These are phyloP conservation scores for Calonectria montana DNA, from an alignment of 2,329 filamentous ascomycete genomes.

Conservation along the genomic window DNA sequence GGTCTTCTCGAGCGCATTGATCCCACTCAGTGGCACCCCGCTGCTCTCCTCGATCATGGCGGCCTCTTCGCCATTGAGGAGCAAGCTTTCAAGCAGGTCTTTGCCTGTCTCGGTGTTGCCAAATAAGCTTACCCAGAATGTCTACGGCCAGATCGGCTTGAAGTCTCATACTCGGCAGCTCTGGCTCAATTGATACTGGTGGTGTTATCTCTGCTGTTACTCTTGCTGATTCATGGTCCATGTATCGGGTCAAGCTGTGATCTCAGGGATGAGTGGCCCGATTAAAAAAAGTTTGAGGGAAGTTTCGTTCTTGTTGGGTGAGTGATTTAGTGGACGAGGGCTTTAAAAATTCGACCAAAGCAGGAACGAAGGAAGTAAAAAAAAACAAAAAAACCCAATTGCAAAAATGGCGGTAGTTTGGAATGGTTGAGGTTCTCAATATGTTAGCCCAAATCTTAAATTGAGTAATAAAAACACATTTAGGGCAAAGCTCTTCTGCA, in stretches of 20 bases:
- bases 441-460: constrained; percentile 3
- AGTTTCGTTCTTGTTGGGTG: background rate
- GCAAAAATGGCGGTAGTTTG: background rate
- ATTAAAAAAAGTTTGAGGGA: background rate
- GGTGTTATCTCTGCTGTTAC: background rate
- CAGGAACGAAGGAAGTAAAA: background rate
- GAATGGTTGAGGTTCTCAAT: background rate
- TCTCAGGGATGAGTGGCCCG: background rate
- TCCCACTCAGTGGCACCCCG: constrained; percentile 51
- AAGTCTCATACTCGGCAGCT: background rate
- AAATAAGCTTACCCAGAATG: constrained; percentile 42
- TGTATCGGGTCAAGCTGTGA: background rate
- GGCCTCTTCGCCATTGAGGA: constrained; percentile 52
- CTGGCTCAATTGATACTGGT: background rate
- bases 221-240: background rate
- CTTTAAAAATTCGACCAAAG: background rate
- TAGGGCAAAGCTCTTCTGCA: background rate
- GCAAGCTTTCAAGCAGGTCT: constrained; percentile 51
- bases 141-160: background rate
- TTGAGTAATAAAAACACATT: background rate
- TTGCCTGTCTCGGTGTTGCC: constrained; percentile 42
- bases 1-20: constrained; percentile 53
- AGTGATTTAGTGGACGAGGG: background rate
- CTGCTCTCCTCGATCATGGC: constrained; percentile 50
- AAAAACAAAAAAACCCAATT: background rate